Percentiles rank a stretch among this genome's conserved stretches.
These are phyloP conservation scores for Telopea speciosissima DNA, from an alignment of 177 flowering plant species.

Conservation along the genomic window DNA sequence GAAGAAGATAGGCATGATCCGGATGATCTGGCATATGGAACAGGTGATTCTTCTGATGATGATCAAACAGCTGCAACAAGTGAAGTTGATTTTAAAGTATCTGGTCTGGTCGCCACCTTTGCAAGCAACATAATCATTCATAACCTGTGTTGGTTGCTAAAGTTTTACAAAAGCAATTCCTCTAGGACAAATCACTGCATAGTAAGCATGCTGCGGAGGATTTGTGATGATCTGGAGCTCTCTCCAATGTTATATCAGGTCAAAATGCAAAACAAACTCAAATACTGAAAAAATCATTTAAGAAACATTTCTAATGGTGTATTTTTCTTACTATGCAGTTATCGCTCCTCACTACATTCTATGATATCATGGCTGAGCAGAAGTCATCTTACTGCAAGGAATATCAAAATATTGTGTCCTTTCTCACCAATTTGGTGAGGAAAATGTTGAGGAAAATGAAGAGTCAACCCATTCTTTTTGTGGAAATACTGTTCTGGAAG, in stretches of 20 bases:
- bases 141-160: constrained; percentile 88
- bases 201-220: constrained; percentile 51
- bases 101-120: constrained; percentile 57
- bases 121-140: constrained; percentile 60
- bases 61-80: constrained; percentile 34
- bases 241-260: constrained; percentile 98
- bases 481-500: constrained; percentile 89
- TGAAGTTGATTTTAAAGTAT: constrained; percentile 83
- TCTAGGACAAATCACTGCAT: constrained; percentile 61
- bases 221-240: constrained; percentile 82
- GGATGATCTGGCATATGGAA: constrained; percentile 29
- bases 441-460: constrained; percentile 80
- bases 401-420: constrained; percentile 55
- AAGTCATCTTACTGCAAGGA: constrained; percentile 58
- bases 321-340: constrained; percentile 49
- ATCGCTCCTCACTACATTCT: constrained; percentile 65
- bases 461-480: constrained; percentile 79
- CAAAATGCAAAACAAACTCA: background rate
- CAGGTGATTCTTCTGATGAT: constrained; percentile 57
- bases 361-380: constrained; percentile 75
- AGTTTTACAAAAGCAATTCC: constrained; percentile 79
- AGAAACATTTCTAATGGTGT: constrained; percentile 1
- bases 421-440: constrained; percentile 59
- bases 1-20: constrained; percentile 17
- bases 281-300: background rate